A percentile compares a stretch with the other conserved stretches of the same genome.
Evolutionary conservation across 805 yeast species (phyloP).

Genomic region (Pichia deserticola): DNA sequence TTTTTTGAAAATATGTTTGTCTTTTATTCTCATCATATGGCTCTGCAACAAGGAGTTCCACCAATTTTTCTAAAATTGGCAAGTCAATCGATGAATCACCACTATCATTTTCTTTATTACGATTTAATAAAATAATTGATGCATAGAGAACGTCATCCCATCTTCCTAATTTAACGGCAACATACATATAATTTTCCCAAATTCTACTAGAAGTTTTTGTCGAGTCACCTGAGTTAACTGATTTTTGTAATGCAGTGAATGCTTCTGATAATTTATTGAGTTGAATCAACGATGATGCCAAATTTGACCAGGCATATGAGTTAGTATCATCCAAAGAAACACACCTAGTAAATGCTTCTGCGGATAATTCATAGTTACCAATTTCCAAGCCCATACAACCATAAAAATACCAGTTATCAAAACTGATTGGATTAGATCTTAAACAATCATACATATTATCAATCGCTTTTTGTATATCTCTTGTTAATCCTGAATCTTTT

Average conservation of each 20-base stretch:
- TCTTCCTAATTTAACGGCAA: conserved; percentile 73
- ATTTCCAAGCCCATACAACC: conserved; percentile 85
- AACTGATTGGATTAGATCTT: conserved; percentile 61
- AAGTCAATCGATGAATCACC: conserved; percentile 67
- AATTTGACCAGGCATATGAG: conserved; percentile 83
- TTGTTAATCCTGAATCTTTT: conserved; percentile 38
- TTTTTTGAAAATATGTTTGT: conserved; percentile 54
- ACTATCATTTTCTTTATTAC: conserved; percentile 41
- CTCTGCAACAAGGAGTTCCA: conserved; percentile 53
- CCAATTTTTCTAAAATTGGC: conserved; percentile 67
- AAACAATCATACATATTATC: conserved; percentile 70
- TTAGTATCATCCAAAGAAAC: conserved; percentile 77
- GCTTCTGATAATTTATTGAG: conserved; percentile 68
- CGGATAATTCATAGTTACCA: conserved; percentile 63
- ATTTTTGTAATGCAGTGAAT: conserved; percentile 74
- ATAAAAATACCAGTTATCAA: conserved; percentile 84
- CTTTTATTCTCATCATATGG: conserved; percentile 32
- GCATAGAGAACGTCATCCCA: conserved; percentile 88
- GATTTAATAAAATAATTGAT: conserved; percentile 50
- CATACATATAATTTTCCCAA: conserved; percentile 79
- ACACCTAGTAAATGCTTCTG: conserved; percentile 89
- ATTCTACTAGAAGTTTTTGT: conserved; percentile 75
- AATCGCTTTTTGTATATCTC: conserved; percentile 48
- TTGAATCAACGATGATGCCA: conserved; percentile 70
- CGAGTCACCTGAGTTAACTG: conserved; percentile 60